Percentiles rank a stretch among this genome's conserved stretches.
Conservation (phyloP, 306 rosid genomes). For the Rosa rugosa region DNA sequence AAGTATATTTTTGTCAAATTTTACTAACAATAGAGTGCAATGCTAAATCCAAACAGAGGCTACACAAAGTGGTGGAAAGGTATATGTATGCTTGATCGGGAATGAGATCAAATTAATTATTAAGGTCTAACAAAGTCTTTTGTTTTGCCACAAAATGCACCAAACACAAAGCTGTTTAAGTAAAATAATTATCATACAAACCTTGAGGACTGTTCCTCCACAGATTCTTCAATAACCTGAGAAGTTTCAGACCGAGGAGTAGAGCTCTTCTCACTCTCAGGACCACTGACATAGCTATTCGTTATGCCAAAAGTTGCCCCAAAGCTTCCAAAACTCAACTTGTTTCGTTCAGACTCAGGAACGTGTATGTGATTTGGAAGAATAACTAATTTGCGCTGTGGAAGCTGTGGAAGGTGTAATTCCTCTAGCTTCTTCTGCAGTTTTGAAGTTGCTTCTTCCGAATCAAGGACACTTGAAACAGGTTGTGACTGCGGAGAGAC, state of each 20-base stretch:
- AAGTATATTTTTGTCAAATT: constrained; percentile 16
- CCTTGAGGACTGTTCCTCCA: constrained; percentile 71
- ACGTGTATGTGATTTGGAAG: constrained; percentile 91
- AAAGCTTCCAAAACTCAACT: constrained; percentile 95
- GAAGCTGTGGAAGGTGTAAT: constrained; percentile 64
- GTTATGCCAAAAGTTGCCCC: constrained; percentile 64
- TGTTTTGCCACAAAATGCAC: background rate
- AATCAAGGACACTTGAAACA: constrained; percentile 51
- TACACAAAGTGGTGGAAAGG: background rate
- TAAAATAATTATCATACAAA: constrained; percentile 32
- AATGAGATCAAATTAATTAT: constrained; percentile 4
- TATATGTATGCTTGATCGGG: background rate
- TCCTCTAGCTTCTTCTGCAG: constrained; percentile 74
- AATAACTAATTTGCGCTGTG: constrained; percentile 80
- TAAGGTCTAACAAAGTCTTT: background rate
- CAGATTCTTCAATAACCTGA: constrained; percentile 63
- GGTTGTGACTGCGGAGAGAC: constrained; percentile 41
- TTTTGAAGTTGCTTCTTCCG: constrained; percentile 61
- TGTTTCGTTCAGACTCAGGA: constrained; percentile 89
- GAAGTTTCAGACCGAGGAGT: constrained; percentile 71
- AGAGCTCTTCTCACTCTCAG: constrained; percentile 67
- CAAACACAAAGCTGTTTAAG: background rate
- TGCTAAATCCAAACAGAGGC: background rate
- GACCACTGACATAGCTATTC: constrained; percentile 42
- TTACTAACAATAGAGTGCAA: background rate